A percentile compares a stretch with the other conserved stretches of the same genome.
These are phyloP conservation scores for Leccinum variicolor DNA, from an alignment of 768 basidiomycete genomes.

Conservation along the genomic window DNA sequence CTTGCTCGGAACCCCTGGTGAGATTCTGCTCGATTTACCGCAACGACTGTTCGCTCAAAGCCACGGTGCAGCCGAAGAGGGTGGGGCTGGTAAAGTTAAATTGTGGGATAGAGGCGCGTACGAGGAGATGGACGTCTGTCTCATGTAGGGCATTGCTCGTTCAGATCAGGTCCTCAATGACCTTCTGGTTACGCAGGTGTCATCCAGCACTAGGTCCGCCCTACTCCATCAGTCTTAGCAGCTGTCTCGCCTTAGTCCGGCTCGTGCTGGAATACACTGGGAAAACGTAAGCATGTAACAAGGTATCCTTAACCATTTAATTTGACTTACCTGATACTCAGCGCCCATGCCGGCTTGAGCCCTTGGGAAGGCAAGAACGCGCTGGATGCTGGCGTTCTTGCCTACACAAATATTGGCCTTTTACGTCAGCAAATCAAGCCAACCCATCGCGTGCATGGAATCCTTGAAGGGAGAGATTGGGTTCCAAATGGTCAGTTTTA, in stretches of 20 bases:
- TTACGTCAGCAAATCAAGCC: slow-evolving; percentile 82
- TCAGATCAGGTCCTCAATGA: not conserved
- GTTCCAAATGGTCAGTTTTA: slow-evolving; percentile 59
- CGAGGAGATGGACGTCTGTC: slow-evolving; percentile 67
- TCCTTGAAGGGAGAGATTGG: slow-evolving; percentile 76
- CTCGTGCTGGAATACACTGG: slow-evolving; percentile 64
- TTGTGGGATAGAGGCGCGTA: slow-evolving; percentile 71
- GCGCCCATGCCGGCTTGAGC: slow-evolving; percentile 74
- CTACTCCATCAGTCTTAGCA: slow-evolving; percentile 56
- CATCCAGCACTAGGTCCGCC: slow-evolving; percentile 78
- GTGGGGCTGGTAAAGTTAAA: slow-evolving; percentile 66
- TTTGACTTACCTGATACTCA: slow-evolving; percentile 20
- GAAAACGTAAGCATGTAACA: slow-evolving; percentile 52
- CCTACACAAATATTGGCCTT: slow-evolving; percentile 74
- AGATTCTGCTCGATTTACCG: not conserved
- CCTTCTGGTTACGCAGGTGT: slow-evolving; percentile 44
- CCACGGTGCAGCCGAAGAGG: slow-evolving; percentile 61
- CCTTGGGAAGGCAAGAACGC: slow-evolving; percentile 90
- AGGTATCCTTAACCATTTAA: too few species aligned
- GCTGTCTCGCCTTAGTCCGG: slow-evolving; percentile 61
- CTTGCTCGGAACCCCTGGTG: slow-evolving; percentile 77
- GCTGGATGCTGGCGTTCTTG: slow-evolving; percentile 79
- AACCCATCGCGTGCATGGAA: slow-evolving; percentile 74
- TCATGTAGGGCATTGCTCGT: slow-evolving; percentile 47
- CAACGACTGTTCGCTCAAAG: not conserved